Conservation (phyloP, 1,284 basidiomycete species). For the Boletus semigastroideus region DNA sequence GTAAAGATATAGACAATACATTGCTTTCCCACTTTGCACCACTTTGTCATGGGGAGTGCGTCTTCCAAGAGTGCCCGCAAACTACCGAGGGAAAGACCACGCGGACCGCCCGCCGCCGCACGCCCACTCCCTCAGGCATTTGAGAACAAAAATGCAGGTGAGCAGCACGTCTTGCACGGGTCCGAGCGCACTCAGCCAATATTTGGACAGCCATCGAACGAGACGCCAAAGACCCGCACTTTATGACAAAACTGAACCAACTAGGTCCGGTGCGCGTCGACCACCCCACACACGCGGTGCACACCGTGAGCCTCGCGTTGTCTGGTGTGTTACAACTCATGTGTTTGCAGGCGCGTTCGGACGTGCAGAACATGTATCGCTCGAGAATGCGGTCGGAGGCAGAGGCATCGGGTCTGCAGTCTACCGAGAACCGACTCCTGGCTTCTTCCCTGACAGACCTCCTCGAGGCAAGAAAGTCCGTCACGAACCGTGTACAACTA, state of each 20-base stretch:
- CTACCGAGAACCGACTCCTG: slow-evolving; percentile 48
- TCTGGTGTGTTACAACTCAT: neutral
- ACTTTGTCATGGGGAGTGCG: slow-evolving; percentile 59
- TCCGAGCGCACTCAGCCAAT: neutral
- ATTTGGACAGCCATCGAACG: slow-evolving; percentile 55
- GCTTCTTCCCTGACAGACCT: slow-evolving; percentile 58
- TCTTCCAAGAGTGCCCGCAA: slow-evolving; percentile 66
- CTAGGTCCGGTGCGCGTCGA: slow-evolving; percentile 76
- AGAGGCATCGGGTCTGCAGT: slow-evolving; percentile 42
- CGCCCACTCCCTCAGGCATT: slow-evolving; percentile 38
- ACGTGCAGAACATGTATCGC: slow-evolving; percentile 48
- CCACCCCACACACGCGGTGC: slow-evolving; percentile 58
- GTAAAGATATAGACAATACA: slow-evolving; percentile 39
- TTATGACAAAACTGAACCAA: slow-evolving; percentile 66
- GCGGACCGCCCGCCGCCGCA: slow-evolving; percentile 40
- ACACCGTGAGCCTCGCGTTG: slow-evolving; percentile 45
- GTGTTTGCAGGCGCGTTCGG: slow-evolving; percentile 23
- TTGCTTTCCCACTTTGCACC: slow-evolving; percentile 7
- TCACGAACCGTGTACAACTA: slow-evolving; percentile 34
- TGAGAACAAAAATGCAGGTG: slow-evolving; percentile 56
- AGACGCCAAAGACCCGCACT: slow-evolving; percentile 76
- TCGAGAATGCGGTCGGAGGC: slow-evolving; percentile 55
- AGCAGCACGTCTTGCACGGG: neutral
- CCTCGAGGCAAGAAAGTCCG: slow-evolving; percentile 66
- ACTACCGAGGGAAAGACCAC: slow-evolving; percentile 55